These are phyloP conservation scores for Sugiyamaella smithiae DNA, from an alignment of 805 yeast genomes.

Conservation along the genomic window DNA sequence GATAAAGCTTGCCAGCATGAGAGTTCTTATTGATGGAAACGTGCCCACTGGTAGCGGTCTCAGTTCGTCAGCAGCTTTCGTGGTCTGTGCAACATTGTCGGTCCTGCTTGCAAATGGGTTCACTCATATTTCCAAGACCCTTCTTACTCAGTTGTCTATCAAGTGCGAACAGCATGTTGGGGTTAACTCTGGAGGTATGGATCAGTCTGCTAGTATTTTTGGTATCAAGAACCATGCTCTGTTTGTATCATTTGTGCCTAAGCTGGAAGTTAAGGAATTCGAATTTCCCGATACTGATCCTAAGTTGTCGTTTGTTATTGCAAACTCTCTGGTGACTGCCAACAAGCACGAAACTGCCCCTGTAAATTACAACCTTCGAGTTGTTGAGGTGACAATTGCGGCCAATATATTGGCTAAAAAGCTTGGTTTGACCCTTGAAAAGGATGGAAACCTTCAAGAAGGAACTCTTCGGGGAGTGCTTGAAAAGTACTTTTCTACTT, in stretches of 20 bases:
- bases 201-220: constrained; percentile 67
- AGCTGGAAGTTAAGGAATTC: constrained; percentile 52
- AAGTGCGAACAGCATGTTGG: constrained; percentile 70
- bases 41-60: constrained; percentile 75
- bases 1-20: constrained; percentile 43
- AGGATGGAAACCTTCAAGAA: constrained; percentile 50
- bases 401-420: constrained; percentile 55
- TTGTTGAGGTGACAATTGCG: constrained; percentile 69
- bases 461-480: constrained; percentile 66
- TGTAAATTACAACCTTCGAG: constrained; percentile 63
- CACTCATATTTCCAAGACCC: constrained; percentile 44
- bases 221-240: constrained; percentile 59
- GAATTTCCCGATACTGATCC: constrained; percentile 49
- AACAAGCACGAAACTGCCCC: constrained; percentile 72
- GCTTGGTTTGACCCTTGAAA: constrained; percentile 42
- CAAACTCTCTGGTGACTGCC: constrained; percentile 60
- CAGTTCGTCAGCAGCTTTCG: constrained; percentile 70
- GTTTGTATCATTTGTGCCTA: constrained; percentile 59
- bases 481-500: constrained; percentile 45
- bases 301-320: constrained; percentile 52
- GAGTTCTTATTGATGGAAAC: constrained; percentile 55
- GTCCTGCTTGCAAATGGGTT: constrained; percentile 53
- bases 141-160: constrained; percentile 57
- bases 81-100: constrained; percentile 60
- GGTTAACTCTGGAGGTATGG: constrained; percentile 78